Evolutionary conservation across 2,329 filamentous ascomycete genomes (phyloP).

Genomic region (Pseudocercospora fijiensis): DNA sequence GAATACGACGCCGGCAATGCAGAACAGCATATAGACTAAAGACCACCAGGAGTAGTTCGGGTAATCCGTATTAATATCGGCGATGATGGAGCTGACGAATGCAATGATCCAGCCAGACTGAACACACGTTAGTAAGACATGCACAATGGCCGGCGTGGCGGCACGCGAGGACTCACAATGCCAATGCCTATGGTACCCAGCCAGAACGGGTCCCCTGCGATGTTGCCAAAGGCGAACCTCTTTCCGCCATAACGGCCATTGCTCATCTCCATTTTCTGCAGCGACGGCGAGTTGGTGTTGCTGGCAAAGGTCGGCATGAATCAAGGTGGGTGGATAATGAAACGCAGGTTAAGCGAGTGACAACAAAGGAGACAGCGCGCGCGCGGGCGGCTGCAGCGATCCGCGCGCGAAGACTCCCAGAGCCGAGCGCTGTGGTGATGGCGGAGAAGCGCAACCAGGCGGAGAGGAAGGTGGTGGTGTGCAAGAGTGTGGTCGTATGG

Average conservation of each 20-base stretch:
- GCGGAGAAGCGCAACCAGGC: background rate
- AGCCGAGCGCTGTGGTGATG: constrained; percentile 10
- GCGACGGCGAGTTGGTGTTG: constrained; percentile 27
- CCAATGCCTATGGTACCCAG: constrained; percentile 91
- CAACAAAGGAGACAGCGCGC: constrained; percentile 15
- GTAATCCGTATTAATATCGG: constrained; percentile 59
- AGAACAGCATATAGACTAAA: constrained; percentile 78
- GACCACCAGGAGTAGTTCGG: constrained; percentile 94
- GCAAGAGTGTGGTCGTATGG: background rate
- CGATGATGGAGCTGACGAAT: constrained; percentile 81
- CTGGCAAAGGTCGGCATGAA: constrained; percentile 34
- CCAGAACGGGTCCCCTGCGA: constrained; percentile 93
- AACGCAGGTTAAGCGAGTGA: constrained; percentile 25
- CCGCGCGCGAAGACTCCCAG: constrained; percentile 6
- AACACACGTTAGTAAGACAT: constrained; percentile 17
- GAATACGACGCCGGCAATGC: constrained; percentile 75
- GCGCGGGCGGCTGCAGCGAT: constrained; percentile 13
- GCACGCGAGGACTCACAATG: constrained; percentile 61
- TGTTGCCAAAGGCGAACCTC: constrained; percentile 76
- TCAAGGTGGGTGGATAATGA: constrained; percentile 6
- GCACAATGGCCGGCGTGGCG: background rate
- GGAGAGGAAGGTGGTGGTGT: background rate
- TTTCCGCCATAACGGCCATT: constrained; percentile 40
- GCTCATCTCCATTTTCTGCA: constrained; percentile 38
- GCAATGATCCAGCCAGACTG: constrained; percentile 94